Base-by-base conservation (phyloP, 78 protist genomes). In the Mastigamoeba balamuthi region DNA sequence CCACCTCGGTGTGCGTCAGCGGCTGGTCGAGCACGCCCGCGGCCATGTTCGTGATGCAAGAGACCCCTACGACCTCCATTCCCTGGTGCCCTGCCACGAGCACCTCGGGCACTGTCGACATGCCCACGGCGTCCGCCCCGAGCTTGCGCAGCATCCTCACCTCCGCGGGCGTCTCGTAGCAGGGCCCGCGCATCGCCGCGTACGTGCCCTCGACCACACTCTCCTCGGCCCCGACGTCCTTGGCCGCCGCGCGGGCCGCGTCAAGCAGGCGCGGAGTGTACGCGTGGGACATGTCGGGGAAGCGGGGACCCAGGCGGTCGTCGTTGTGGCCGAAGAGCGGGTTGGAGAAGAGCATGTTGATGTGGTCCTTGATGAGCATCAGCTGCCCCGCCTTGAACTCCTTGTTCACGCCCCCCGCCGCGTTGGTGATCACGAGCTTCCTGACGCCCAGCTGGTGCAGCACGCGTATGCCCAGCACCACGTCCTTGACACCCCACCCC, bases 91-190 rank as follows among this genome's bases (percentile, higher is more conserved):
- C 39, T 5, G 86, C 86, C 29, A 71, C 78, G 37, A 81, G 38
- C 38, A 67, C 86, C 67, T 81, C 86, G 30, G 86, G 77, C 30
- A 63, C 86, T 6, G 80, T 74, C 38, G 48, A 28, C 86, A 81
- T 81, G 66, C 86, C 86, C 6, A 81, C 86, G 27, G 70, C 58
- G 36, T 81, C 86, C 23, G 69, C 77, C 25, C 83, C 83, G 1
- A 65, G 44, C 6, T 27, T 0, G 38, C 52, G 40, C 17, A 75
- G 38, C 66, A 40, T 2, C n/a, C 75, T 3, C 3, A 65, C 42
- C 68, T 81, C 86, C 6, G 86, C 86, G 4, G 75, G 69, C 33
- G 80, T 74, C 70, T 81, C 86, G 33, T 27, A 74, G 9, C 66
- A 23, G 5, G 86, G 86, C 7, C 86, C 86, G 8, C 35, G 4